Conservation (phyloP, 2,329 filamentous ascomycete genomes). For the Diaporthe humulicola region DNA sequence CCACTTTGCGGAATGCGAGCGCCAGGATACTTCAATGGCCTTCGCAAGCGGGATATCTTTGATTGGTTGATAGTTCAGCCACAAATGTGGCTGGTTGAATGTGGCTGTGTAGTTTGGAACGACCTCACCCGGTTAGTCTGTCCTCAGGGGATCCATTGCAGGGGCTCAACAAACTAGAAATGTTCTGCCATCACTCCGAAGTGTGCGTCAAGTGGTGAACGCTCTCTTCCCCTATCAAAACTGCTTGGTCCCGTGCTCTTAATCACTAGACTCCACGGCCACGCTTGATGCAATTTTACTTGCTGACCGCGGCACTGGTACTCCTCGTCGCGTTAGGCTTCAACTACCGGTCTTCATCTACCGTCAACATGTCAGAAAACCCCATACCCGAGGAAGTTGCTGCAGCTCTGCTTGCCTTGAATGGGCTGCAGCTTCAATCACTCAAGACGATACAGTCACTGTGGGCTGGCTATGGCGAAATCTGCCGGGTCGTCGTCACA, state of each 20-base stretch:
- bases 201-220: neutral
- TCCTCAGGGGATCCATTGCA: neutral
- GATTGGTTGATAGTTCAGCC: neutral
- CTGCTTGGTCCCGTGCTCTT: too few species aligned
- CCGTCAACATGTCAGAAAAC: neutral
- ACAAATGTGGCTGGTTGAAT: neutral
- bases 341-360: neutral
- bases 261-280: too few species aligned
- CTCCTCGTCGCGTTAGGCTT: conserved; percentile 9
- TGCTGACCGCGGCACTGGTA: neutral
- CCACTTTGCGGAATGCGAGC: neutral
- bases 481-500: conserved; percentile 66
- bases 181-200: neutral
- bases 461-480: conserved; percentile 68
- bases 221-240: neutral
- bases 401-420: conserved; percentile 16
- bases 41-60: neutral
- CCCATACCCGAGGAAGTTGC: conserved; percentile 1
- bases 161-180: neutral
- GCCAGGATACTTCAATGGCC: neutral
- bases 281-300: neutral
- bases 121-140: neutral
- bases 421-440: conserved; percentile 49
- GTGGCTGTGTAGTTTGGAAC: neutral
- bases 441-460: conserved; percentile 57